These are phyloP conservation scores for Tricholoma hemisulphureum DNA, from an alignment of 768 basidiomycete genomes.

Conservation along the genomic window DNA sequence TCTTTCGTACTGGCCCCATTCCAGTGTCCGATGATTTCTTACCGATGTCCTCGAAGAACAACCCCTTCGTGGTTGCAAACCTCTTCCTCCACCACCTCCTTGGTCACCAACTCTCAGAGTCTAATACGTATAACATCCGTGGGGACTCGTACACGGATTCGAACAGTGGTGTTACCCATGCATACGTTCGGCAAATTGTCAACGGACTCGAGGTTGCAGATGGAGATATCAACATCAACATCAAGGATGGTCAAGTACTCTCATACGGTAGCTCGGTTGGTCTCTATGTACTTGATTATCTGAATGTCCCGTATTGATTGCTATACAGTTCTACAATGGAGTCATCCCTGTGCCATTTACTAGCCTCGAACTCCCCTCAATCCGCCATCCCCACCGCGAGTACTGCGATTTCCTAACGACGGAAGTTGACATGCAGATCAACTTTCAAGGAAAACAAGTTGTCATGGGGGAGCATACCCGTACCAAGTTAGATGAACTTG, in stretches of 20 bases:
- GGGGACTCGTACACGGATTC: conserved; percentile 86
- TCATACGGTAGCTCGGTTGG: conserved; percentile 87
- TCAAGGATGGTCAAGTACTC: conserved; percentile 78
- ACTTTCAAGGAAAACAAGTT: conserved; percentile 18
- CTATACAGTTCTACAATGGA: conserved; percentile 75
- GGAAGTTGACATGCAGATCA: conserved; percentile 33
- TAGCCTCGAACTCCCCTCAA: conserved; percentile 22
- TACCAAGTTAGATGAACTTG: conserved; percentile 31
- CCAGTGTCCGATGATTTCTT: conserved; percentile 46
- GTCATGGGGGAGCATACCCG: conserved; percentile 27
- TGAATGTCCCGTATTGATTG: not conserved
- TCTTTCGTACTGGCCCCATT: conserved; percentile 53
- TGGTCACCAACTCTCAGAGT: conserved; percentile 33
- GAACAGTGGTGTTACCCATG: conserved; percentile 83
- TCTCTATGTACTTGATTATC: not conserved
- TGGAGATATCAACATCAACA: conserved; percentile 91
- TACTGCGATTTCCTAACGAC: conserved; percentile 47
- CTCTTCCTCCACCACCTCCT: conserved; percentile 57
- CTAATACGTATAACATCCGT: conserved; percentile 58
- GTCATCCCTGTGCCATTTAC: conserved; percentile 39
- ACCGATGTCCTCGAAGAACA: conserved; percentile 35
- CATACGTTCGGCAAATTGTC: conserved; percentile 82
- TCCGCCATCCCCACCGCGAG: conserved; percentile 44
- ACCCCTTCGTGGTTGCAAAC: conserved; percentile 62
- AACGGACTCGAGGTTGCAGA: conserved; percentile 87